Evolutionary conservation across 805 yeast genomes (phyloP), one percentile per base, ranked within the genome.

Genomic region (Blastobotrys mokoenaii): DNA sequence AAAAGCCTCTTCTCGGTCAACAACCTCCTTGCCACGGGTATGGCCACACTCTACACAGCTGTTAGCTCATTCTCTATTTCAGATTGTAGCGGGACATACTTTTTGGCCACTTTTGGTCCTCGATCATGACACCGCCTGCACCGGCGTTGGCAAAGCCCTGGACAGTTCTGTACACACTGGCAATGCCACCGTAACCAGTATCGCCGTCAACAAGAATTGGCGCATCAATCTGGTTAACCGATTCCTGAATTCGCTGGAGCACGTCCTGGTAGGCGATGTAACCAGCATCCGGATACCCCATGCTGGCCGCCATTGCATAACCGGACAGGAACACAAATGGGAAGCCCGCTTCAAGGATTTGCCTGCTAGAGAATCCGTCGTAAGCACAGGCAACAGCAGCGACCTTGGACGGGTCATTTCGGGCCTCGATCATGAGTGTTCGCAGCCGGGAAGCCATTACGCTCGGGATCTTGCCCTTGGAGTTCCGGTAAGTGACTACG

Each of bases 201-300:
- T 44, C 47, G n/a, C 47, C 47, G 32, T 44, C 47, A 29, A 39
- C 47, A 39, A 44, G 29, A 20, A 44, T 44, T 6, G 47, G 47
- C 8, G 40, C 20, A 8, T 43, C 17, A 3, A 44, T 44, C 18
- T 38, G 33, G 10, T 39, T 18, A 22, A 22, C 30, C 20, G 32
- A 22, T 34, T 44, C 44, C 33, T 39, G 47, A 20, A 40, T 40
- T 27, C 40, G 32, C 16, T 16, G 15, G 2, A 44, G 44, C 25
- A 44, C 37, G 18, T 44, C 47, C n/a, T 40, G 47, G 40, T 39
- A 44, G 6, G 40, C 47, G 12, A 44, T 33, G 29, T 38, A 44
- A 6, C 47, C 47, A 17, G 47, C 32, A 22, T 44, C 47, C 11
- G 47, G 47, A 10, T 39, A 25, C 2, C 47, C 44, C 47, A 38